A percentile compares a stretch with the other conserved stretches of the same genome.
Conservation (phyloP, 495 filamentous ascomycete genomes). For the Thermothielavioides terrestris region DNA sequence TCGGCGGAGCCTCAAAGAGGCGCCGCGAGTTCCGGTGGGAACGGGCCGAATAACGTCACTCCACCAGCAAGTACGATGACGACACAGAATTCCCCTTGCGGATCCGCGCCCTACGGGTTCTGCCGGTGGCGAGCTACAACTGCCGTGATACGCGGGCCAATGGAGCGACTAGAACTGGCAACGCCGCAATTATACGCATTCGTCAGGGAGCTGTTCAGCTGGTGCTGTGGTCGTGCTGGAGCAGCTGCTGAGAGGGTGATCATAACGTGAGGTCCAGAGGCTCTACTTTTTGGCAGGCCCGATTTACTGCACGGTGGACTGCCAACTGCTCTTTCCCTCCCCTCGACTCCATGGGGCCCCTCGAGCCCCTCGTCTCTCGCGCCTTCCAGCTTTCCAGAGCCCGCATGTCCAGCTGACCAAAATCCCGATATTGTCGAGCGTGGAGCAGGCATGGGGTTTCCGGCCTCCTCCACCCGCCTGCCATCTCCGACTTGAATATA, state of each 20-base stretch:
- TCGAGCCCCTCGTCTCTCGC: slow-evolving; percentile 8
- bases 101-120: slow-evolving; percentile 1
- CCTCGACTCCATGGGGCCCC: slow-evolving; percentile 1
- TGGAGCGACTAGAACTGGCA: background rate
- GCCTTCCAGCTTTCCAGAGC: background rate
- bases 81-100: background rate
- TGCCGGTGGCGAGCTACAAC: slow-evolving; percentile 2
- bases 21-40: slow-evolving; percentile 9
- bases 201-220: background rate
- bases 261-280: background rate
- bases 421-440: background rate
- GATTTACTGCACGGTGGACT: background rate
- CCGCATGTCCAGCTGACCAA: slow-evolving; percentile 1
- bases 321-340: background rate
- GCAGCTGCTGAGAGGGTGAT: background rate
- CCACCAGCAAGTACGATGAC: slow-evolving; percentile 3
- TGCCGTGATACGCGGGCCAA: slow-evolving; percentile 1
- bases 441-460: background rate
- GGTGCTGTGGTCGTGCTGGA: too few species aligned
- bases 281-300: background rate
- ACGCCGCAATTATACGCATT: background rate
- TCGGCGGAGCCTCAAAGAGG: slow-evolving; percentile 1
- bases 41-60: slow-evolving; percentile 14
- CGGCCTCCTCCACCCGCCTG: background rate
- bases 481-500: background rate